These are phyloP conservation scores for Hyphodiscus sp. DNA, from an alignment of 2,329 filamentous ascomycete species.

Conservation along the genomic window DNA sequence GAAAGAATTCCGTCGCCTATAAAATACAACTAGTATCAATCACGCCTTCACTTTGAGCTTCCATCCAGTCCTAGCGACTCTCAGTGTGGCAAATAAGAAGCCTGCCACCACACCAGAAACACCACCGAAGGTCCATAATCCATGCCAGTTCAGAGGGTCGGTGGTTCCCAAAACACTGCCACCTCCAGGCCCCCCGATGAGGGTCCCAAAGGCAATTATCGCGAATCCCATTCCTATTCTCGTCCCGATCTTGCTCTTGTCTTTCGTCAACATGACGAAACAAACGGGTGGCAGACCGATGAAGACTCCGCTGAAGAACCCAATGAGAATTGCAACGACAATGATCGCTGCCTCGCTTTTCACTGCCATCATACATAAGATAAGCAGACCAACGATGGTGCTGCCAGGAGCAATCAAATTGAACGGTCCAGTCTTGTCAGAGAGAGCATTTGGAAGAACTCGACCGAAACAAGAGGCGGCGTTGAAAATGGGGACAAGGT, in stretches of 20 bases:
- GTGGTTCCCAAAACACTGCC: too few species aligned
- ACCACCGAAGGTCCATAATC: too few species aligned
- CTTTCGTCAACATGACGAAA: background rate
- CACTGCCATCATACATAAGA: background rate
- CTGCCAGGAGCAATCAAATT: conserved; percentile 29
- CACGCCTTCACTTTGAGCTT: too few species aligned
- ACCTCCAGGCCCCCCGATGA: background rate
- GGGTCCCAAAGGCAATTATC: background rate
- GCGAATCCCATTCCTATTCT: background rate
- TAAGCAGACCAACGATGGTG: background rate
- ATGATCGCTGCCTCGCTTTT: background rate
- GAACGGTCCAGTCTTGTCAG: conserved; percentile 44
- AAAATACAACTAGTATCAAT: too few species aligned
- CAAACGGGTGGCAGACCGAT: background rate
- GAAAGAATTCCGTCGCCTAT: too few species aligned
- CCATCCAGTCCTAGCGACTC: too few species aligned
- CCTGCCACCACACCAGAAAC: too few species aligned
- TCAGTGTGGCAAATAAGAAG: too few species aligned
- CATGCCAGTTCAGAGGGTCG: too few species aligned
- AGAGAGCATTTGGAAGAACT: conserved; percentile 44
- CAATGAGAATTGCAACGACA: background rate
- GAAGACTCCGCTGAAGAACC: background rate
- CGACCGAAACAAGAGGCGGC: conserved; percentile 44
- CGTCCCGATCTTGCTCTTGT: background rate
- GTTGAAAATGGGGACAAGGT: conserved; percentile 48